Evolutionary conservation across 306 rosid species (phyloP).

Genomic region (Begonia masoniana): DNA sequence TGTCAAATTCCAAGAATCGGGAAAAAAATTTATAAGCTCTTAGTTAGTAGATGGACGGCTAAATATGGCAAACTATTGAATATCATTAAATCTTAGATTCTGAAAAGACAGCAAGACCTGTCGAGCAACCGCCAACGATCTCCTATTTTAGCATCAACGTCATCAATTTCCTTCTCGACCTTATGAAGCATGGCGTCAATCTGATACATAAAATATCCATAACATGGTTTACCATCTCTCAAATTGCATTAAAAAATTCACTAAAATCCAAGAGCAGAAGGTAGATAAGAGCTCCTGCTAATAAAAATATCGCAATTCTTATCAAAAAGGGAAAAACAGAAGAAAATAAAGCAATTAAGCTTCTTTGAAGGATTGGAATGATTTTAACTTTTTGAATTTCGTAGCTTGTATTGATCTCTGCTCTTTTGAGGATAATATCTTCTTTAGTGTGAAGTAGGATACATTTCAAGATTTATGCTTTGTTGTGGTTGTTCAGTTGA

Average conservation of each 20-base stretch:
- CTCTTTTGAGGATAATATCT: no score
- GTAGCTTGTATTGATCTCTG: no score
- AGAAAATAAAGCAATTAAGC: neutral
- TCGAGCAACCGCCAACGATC: slow-evolving; percentile 78
- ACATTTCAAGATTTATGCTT: no score
- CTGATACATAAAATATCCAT: slow-evolving; percentile 22
- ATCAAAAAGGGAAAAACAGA: neutral
- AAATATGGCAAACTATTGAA: no score
- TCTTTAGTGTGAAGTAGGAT: no score
- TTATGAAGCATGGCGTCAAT: slow-evolving; percentile 92
- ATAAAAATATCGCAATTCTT: no score
- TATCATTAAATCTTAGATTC: no score
- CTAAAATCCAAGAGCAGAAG: neutral
- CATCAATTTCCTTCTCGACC: slow-evolving; percentile 95
- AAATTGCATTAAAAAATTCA: neutral
- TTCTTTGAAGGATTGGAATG: neutral
- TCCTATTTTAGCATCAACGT: slow-evolving; percentile 91
- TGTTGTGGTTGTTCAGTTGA: no score
- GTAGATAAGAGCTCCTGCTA: neutral
- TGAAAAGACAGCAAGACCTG: slow-evolving; percentile 31
- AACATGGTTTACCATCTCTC: neutral
- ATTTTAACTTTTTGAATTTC: no score
- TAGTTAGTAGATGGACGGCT: no score
- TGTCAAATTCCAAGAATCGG: no score
- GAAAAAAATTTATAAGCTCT: no score